Evolutionary conservation across 2,329 filamentous ascomycete genomes (phyloP), one percentile per base, ranked within the genome.

Genomic region (Fusarium verticillioides): DNA sequence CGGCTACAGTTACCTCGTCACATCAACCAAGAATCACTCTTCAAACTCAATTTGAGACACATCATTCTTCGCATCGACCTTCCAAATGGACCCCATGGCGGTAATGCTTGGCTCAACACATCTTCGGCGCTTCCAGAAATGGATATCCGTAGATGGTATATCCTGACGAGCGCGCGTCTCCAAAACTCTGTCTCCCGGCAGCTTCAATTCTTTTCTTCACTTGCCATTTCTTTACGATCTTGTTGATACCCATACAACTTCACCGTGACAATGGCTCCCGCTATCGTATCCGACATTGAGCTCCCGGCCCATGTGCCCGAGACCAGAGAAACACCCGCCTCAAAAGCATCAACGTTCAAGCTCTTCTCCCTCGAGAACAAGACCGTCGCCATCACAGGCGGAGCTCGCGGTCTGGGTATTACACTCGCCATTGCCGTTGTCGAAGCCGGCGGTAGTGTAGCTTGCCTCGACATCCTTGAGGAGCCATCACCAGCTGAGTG

Each of bases 321-420:
- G 53, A 78, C 79, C 2, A 75, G 71, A 39, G 77, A 80, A 50
- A 79, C 81, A 15, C 78, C 81, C 10, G 72, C 81, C 44, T 78
- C 76, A 61, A 75, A 70, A 44, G 58, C 75, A 15, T 57, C 79
- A 9, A 77, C 76, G 11, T 69, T 68, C 40, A 78, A 78, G 12
- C 82, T 85, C 39, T 86, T 87, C 74, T 86, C 85, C 9, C 83
- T 88, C 15, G 78, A 80, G 46, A 81, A 81, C 46, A 83, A 81
- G 70, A 87, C 84, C 1, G 79, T 85, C 30, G 83, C 81, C 40
- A 86, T 89, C 46, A 88, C 87, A 2, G 87, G 87, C 11, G 87
- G 84, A 46, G 86, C 83, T 13, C 84, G 86, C 21, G 86, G 87
- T 19, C 80, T 89, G 2, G 87, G 87, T 19, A 84, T 88, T 44